A percentile compares a stretch with the other conserved stretches of the same genome.
These are phyloP conservation scores for Gynandropsis gynandra DNA, from an alignment of 345 rosid species.

Conservation along the genomic window DNA sequence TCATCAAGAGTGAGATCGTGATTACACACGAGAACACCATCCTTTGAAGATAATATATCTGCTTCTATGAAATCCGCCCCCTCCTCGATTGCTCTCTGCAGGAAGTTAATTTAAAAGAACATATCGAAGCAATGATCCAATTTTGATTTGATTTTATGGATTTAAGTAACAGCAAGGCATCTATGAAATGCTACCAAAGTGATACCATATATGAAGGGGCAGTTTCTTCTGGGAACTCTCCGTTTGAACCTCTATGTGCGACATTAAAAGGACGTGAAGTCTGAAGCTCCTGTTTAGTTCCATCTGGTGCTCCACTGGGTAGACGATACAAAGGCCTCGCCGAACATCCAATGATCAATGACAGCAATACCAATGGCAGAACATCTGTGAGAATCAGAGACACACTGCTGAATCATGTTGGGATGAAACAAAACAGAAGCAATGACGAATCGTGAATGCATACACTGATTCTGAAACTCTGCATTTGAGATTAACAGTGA, in stretches of 20 bases:
- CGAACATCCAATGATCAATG: constrained; percentile 37
- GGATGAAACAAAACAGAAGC: no score
- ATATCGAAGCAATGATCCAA: no score
- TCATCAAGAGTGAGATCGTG: constrained; percentile 77
- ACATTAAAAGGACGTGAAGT: constrained; percentile 84
- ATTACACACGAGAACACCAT: constrained; percentile 73
- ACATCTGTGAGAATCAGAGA: constrained; percentile 30
- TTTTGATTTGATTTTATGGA: not conserved
- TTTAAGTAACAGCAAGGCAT: not conserved
- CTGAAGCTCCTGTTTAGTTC: constrained; percentile 53
- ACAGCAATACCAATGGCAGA: constrained; percentile 37
- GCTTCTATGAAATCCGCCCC: constrained; percentile 94
- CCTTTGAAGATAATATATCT: constrained; percentile 71
- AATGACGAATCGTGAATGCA: no score
- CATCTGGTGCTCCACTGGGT: constrained; percentile 43
- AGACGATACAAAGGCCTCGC: constrained; percentile 81
- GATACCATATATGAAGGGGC: constrained; percentile 73
- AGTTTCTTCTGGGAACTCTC: constrained; percentile 94
- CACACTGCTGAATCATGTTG: no score
- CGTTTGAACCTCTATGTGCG: constrained; percentile 94
- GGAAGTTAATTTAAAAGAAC: constrained; percentile 9
- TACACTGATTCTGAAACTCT: no score
- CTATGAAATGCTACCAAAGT: not conserved
- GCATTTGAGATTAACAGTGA: no score
- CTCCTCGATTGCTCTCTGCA: constrained; percentile 90